phyloP scores from a whole-genome alignment of 192 early-diverging fungal genomes.

The Chytriomyces sp. region DNA sequence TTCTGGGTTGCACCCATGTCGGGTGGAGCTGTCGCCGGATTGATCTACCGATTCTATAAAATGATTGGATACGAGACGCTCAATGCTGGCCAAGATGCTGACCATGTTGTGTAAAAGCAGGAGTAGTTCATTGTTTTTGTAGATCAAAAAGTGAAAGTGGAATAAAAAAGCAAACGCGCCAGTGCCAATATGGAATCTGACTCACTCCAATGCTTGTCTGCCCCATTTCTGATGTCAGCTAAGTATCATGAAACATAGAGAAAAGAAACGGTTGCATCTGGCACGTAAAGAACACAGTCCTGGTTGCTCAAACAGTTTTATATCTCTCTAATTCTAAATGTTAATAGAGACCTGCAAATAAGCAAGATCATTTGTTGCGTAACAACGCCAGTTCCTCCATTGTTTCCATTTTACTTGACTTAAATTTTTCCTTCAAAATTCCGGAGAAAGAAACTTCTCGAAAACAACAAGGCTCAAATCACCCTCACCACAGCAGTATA shows the following conservation, averaged over 20 bases:
- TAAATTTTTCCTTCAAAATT: too few relatives aligned
- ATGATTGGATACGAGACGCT: constrained; percentile 38
- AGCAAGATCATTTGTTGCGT: too few relatives aligned
- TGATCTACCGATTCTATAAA: constrained; percentile 41
- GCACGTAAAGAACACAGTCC: too few relatives aligned
- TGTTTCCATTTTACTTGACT: too few relatives aligned
- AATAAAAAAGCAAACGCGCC: background rate
- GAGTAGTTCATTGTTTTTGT: background rate
- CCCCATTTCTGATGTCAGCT: background rate
- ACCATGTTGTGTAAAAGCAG: constrained; percentile 17
- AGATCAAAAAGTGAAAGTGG: background rate
- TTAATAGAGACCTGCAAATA: too few relatives aligned
- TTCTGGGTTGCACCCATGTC: constrained; percentile 67
- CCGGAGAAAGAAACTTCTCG: too few relatives aligned
- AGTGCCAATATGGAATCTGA: background rate
- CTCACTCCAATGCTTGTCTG: background rate
- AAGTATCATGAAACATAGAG: background rate
- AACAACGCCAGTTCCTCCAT: too few relatives aligned
- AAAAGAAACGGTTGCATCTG: too few relatives aligned
- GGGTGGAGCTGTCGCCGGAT: constrained; percentile 53
- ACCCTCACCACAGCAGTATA: too few relatives aligned
- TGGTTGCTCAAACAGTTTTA: too few relatives aligned
- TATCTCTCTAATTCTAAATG: too few relatives aligned
- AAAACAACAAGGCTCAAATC: too few relatives aligned
- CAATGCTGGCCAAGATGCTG: constrained; percentile 46